A percentile compares a stretch with the other conserved stretches of the same genome.
phyloP scores from a whole-genome alignment of 345 rosid species.

The Eucalyptus pumila region DNA sequence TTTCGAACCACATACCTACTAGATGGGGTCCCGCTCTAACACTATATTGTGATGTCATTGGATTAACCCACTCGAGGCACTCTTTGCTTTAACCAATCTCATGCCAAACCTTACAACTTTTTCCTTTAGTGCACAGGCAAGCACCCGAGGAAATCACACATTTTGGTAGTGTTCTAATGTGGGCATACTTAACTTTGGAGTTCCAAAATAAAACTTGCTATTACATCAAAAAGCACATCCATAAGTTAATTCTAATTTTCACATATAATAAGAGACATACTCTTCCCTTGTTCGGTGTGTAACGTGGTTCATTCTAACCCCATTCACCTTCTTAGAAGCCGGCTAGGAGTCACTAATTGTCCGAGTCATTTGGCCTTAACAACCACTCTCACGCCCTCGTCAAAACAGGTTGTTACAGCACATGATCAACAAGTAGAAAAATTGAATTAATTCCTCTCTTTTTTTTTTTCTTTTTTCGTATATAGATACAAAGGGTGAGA shows the following conservation, averaged over 20 bases:
- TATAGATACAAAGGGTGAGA: not conserved
- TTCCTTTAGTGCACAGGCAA: accelerated
- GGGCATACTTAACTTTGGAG: no score
- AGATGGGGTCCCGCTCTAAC: not conserved
- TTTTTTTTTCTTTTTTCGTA: not conserved
- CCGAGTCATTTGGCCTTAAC: not conserved
- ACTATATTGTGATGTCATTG: not conserved
- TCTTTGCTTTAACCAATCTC: not conserved
- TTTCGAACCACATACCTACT: not conserved
- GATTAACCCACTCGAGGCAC: not conserved
- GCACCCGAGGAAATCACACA: not conserved
- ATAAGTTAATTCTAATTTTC: no score
- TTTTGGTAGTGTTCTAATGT: not conserved
- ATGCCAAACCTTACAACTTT: not conserved
- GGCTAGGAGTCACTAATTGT: not conserved
- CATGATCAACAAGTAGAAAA: not conserved
- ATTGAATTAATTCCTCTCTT: not conserved
- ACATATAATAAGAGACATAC: not conserved
- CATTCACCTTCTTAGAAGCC: not conserved
- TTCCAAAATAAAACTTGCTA: not conserved
- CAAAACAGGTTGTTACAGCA: not conserved
- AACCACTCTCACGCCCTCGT: accelerated
- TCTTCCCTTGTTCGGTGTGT: not conserved
- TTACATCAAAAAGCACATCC: not conserved
- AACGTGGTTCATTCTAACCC: not conserved